Evolutionary conservation across 768 basidiomycete species (phyloP), one percentile per base, ranked within the genome.

Genomic region (Serpula lacrymans): DNA sequence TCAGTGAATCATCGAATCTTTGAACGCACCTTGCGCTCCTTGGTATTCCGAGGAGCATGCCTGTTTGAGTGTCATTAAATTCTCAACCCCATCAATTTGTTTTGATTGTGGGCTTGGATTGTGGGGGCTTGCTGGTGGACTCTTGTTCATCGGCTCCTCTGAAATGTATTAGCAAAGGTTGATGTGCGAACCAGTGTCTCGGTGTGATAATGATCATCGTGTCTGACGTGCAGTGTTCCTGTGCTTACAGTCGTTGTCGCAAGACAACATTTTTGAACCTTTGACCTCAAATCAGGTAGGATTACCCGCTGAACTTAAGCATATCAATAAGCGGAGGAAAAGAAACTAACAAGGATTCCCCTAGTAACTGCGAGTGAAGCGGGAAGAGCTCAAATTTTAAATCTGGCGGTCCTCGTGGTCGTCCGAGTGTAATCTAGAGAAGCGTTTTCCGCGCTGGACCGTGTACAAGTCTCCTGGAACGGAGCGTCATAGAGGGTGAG

Each of bases 311-410:
- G 79, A 82, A 84, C 78, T 84, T 84, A 82, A 84, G 82, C 81
- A 83, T 82, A 84, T 84, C 78, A 84, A 82, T 83, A 82, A 85
- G 82, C 76, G 77, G 81, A 84, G 82, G 82, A 84, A 84, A 85
- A 85, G 83, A 83, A 85, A 85, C 80, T 82, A 84, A 84, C 82
- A 76, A 82, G 82, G 82, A 83, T 84, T 84, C 78, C 82, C 80
- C 74, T 80, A 83, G 82, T 84, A 84, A 80, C 82, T 79, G 82
- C 79, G 77, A 84, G 82, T 81, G 82, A 83, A 84, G 77, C 68
- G 77, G 82, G 80, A 84, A 77, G 67, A 82, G 79, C 81, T 82
- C 82, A 82, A 83, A 80, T 82, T 82, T 82, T 69, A 72, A 82
- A 82, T 82, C 81, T 82, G 81, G 73, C 69, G 56, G 72, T 67